Base-by-base conservation (phyloP, 164 flowering plant genomes). In the Echeveria elegans region DNA sequence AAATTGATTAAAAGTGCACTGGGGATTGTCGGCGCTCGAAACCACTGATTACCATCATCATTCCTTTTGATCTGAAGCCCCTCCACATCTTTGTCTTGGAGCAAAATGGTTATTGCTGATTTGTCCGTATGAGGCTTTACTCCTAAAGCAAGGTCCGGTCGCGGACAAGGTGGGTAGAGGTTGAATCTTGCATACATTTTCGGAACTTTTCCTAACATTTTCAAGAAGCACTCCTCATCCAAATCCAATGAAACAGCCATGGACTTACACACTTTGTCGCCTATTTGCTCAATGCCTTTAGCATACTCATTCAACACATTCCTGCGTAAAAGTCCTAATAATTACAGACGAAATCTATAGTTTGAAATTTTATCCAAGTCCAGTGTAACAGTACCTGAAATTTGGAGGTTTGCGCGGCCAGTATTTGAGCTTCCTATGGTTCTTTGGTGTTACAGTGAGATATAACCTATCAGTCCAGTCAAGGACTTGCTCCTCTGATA, bases 111-210 rank as follows among this genome's bases (percentile, higher is more conserved):
- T 63, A 60, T 64, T 1, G 67, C 81, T 18, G 84, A 64, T 60
- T 76, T 77, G 70, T 80, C 86, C 18, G 81, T 73, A 59, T 80
- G 86, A 0, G 80, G 71, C 68, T 71, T 80, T 8, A 77, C n/a
- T 40, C 86, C 86, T 1, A 79, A 78, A 48, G 79, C 78, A 28
- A 59, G 75, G 56, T 83, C 81, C 29, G 84, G 81, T 64, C 74
- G 66, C 32, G 36, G 66, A 63, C 82, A 77, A 10, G 59, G 61
- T 0, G 72, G 41, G 37, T 76, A 77, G 59, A 67, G 64, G 72
- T 76, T 76, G 32, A 73, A 78, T 66, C 79, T 71, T 26, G 73
- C 68, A 1, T 34, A 24, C 65, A 71, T 30, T 24, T 16, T 34
- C 29, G 37, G 64, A 16, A 38, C 30, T 12, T 70, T 66, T 0